phyloP scores from a whole-genome alignment of 2,329 filamentous ascomycete genomes.

The Alternaria rosae region DNA sequence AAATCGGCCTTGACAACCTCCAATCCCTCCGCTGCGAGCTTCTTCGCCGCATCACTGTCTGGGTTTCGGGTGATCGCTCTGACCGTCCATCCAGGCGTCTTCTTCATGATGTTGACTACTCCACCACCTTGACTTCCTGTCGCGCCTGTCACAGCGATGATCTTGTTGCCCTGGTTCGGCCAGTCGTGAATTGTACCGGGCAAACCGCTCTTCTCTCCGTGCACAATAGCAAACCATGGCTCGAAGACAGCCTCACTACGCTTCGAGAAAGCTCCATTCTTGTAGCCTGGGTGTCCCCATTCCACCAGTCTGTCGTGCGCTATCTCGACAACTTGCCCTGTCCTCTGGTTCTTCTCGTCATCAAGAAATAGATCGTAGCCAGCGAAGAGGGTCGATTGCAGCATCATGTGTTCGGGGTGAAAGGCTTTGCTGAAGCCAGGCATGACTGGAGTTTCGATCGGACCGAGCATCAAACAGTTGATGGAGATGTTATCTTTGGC shows the following conservation, averaged over 20 bases:
- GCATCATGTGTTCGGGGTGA: conserved; percentile 43
- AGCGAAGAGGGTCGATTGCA: conserved; percentile 53
- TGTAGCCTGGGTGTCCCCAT: conserved; percentile 47
- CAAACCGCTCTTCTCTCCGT: conserved; percentile 54
- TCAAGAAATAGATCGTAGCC: conserved; percentile 55
- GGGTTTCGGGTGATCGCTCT: conserved; percentile 32
- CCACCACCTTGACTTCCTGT: conserved; percentile 40
- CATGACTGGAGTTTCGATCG: conserved; percentile 53
- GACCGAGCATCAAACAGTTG: conserved; percentile 59
- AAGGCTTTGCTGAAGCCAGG: conserved; percentile 46
- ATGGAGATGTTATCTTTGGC: conserved; percentile 58
- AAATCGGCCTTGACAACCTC: conserved; percentile 31
- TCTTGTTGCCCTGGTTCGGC: conserved; percentile 27
- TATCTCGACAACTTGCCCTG: conserved; percentile 55
- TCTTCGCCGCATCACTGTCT: conserved; percentile 28
- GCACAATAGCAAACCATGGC: conserved; percentile 54
- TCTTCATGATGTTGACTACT: conserved; percentile 36
- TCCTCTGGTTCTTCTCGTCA: conserved; percentile 50
- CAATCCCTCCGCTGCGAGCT: conserved; percentile 27
- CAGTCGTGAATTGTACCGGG: conserved; percentile 45
- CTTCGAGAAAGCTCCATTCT: conserved; percentile 53
- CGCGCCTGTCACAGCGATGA: conserved; percentile 38
- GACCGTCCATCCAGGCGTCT: conserved; percentile 31
- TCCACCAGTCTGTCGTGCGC: conserved; percentile 51
- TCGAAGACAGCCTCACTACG: conserved; percentile 57